Evolutionary conservation across 2,329 filamentous ascomycete species (phyloP).

Genomic region (Claviceps lovelessii): DNA sequence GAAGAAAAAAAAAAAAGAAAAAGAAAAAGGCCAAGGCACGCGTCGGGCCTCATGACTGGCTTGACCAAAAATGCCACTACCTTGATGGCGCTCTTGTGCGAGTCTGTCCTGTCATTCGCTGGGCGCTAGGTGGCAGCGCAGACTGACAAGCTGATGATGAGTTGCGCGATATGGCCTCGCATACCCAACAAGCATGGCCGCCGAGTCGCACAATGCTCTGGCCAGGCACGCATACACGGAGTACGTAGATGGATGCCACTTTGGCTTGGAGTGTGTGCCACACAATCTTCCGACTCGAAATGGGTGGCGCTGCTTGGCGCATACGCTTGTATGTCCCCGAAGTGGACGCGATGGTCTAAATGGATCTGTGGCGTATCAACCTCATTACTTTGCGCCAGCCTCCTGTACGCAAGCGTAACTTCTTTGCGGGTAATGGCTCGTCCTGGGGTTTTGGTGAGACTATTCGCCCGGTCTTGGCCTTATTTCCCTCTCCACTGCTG

Average conservation of each 20-base stretch:
- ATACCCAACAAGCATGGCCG: neutral
- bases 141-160: neutral
- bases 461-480: neutral
- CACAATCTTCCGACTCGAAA: neutral
- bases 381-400: neutral
- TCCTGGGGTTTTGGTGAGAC: neutral
- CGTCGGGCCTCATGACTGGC: neutral
- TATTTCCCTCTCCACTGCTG: neutral
- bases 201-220: neutral
- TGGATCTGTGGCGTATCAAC: neutral
- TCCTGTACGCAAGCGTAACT: neutral
- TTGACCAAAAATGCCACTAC: neutral
- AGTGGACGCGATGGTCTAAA: neutral
- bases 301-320: constrained; percentile 2
- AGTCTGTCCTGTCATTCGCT: neutral
- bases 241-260: neutral
- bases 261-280: neutral
- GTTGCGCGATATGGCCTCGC: neutral
- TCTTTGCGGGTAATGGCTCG: neutral
- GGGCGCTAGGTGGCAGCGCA: neutral
- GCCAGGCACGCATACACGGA: neutral
- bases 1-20: no score
- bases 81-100: neutral
- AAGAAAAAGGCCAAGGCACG: neutral
- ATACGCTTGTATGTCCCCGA: constrained; percentile 2